phyloP scores from a whole-genome alignment of 2,329 filamentous ascomycete genomes.

The Aspergillus flavus region DNA sequence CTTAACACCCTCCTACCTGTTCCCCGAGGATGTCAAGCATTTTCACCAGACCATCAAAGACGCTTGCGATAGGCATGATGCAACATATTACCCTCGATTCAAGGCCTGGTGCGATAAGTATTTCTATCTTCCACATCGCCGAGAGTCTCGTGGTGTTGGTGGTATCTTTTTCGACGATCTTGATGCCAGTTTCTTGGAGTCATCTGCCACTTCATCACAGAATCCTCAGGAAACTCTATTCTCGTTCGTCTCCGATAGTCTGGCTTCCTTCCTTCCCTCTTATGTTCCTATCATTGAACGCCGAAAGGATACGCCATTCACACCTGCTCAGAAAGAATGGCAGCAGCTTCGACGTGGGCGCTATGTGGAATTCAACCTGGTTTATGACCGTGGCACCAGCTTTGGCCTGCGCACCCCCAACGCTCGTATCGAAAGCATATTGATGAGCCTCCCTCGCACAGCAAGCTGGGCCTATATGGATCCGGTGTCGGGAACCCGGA shows the following conservation, averaged over 20 bases:
- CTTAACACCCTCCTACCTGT: slow-evolving; percentile 88
- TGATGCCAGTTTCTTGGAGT: slow-evolving; percentile 59
- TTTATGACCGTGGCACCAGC: slow-evolving; percentile 91
- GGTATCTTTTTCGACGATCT: slow-evolving; percentile 99
- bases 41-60: slow-evolving; percentile 95
- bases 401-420: slow-evolving; percentile 94
- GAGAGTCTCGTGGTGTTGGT: slow-evolving; percentile 82
- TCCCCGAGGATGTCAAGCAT: slow-evolving; percentile 94
- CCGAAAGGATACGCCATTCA: slow-evolving; percentile 90
- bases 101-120: slow-evolving; percentile 99
- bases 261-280: slow-evolving; percentile 84
- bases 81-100: slow-evolving; percentile 87
- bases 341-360: slow-evolving; percentile 92
- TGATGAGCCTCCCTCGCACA: slow-evolving; percentile 94
- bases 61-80: slow-evolving; percentile 90
- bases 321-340: slow-evolving; percentile 86
- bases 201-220: slow-evolving; percentile 56
- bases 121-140: slow-evolving; percentile 90
- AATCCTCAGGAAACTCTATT: slow-evolving; percentile 89
- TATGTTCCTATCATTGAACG: slow-evolving; percentile 88
- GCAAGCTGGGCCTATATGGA: slow-evolving; percentile 98
- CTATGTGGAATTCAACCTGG: slow-evolving; percentile 98
- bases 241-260: slow-evolving; percentile 81
- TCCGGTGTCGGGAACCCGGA: slow-evolving; percentile 49
- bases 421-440: slow-evolving; percentile 89